Evolutionary conservation across 805 yeast species (phyloP), one percentile per base, ranked within the genome.

Genomic region (Zygotorulaspora sp.): DNA sequence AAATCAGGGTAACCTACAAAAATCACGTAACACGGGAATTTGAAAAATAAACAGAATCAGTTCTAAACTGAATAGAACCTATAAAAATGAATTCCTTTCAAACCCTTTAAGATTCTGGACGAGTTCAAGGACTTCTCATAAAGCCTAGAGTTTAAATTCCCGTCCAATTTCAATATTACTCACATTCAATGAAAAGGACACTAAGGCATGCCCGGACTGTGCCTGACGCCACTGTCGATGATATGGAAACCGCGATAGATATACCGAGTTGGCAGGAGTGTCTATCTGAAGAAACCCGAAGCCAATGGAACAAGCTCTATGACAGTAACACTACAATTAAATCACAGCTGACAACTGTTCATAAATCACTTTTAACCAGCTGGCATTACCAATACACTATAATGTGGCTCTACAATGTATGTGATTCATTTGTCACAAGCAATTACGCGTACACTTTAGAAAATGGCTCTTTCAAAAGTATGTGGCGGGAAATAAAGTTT

Each of bases 301-400:
- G 24, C 3, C 61, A 55, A 40, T 40, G 55, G 47, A 34, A 38
- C 20, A 55, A 53, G 38, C 14, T 44, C 24, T 36, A 33, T 3
- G 30, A 46, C 25, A 45, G 38, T 19, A 38, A 37, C 21, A 15
- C 37, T 6, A 33, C 41, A 9, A 22, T 37, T 21, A 24, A 30
- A 12, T 32, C 18, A 29, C 32, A 33, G 23, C 39, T 36, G 13
- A 38, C 30, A 16, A 37, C 40, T 8, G 33, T 38, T 26, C 43
- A 31, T 4, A 21, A 23, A 21, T 44, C 42, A 7, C 32, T 60
- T 20, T 18, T 51, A 8, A 23, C 32, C 16, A 41, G 46, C 6
- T 61, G 64, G 65, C 40, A 46, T 14, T 62, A 57, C 34, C 65
- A 62, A 34, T 59, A 53, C 30, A 55, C 56, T 16, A 45, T 61